These are phyloP conservation scores for Acacia concinna DNA, from an alignment of 331 rosid species.

Conservation along the genomic window DNA sequence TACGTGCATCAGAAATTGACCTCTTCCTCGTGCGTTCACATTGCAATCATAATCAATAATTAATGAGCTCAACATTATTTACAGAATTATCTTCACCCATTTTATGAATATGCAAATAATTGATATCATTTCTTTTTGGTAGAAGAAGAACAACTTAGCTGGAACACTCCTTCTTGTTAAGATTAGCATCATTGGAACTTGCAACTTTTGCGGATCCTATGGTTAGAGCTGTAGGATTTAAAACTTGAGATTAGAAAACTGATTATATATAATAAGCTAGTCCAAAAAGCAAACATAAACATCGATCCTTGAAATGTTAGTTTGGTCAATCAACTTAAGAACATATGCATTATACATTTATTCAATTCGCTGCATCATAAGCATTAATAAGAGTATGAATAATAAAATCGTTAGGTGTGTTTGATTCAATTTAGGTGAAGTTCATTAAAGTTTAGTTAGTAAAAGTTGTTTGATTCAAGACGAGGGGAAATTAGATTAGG, in stretches of 20 bases:
- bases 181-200: too few species aligned
- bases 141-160: neutral
- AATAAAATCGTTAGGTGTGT: too few species aligned
- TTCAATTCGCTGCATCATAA: neutral
- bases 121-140: neutral
- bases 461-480: too few species aligned
- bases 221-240: neutral
- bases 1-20: neutral
- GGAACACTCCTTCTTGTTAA: neutral
- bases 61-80: neutral
- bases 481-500: too few species aligned
- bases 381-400: neutral
- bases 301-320: neutral
- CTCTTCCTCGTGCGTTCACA: neutral
- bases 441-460: too few species aligned
- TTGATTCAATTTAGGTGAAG: too few species aligned
- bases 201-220: neutral
- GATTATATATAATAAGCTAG: neutral
- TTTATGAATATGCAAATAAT: too few species aligned
- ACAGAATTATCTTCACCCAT: neutral
- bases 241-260: neutral
- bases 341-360: too few species aligned
- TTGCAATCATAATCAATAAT: neutral
- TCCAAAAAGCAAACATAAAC: neutral
- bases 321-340: neutral